A percentile compares a stretch with the other conserved stretches of the same genome.
These are phyloP conservation scores for Acer saccharum DNA, from an alignment of 345 rosid genomes.

Conservation along the genomic window DNA sequence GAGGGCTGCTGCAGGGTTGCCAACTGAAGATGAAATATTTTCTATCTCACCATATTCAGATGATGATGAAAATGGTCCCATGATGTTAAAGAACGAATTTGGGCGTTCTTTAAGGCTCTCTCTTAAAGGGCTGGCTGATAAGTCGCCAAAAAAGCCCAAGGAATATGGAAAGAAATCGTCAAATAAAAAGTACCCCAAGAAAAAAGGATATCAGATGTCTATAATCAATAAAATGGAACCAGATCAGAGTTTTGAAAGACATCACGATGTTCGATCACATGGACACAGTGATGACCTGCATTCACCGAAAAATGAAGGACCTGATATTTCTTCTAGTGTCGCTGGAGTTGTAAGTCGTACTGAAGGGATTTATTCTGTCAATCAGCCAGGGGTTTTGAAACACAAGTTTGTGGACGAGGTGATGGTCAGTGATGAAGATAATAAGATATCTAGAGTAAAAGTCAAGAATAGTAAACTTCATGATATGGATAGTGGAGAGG, in stretches of 20 bases:
- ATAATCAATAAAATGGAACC: conserved; percentile 39
- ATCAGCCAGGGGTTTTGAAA: conserved; percentile 58
- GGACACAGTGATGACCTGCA: conserved; percentile 43
- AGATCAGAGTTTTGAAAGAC: conserved; percentile 42
- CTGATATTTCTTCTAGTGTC: conserved; percentile 45
- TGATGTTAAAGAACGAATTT: conserved; percentile 43
- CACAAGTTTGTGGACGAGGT: conserved; percentile 79
- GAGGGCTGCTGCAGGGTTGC: conserved; percentile 95
- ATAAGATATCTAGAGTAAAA: conserved; percentile 54
- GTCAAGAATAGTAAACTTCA: conserved; percentile 62
- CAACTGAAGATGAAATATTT: conserved; percentile 89
- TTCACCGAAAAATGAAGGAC: conserved; percentile 46
- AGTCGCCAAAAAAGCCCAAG: conserved; percentile 84
- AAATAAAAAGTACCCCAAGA: conserved; percentile 58
- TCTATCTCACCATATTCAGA: conserved; percentile 83
- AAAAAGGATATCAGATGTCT: conserved; percentile 45
- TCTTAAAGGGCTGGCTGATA: conserved; percentile 73
- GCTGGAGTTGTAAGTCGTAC: conserved; percentile 51
- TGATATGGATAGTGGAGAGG: conserved; percentile 59
- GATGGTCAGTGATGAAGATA: conserved; percentile 70
- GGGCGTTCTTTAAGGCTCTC: conserved; percentile 83
- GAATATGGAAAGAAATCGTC: conserved; percentile 67
- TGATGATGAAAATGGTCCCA: conserved; percentile 85
- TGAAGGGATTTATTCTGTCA: conserved; percentile 48
- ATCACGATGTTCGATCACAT: conserved; percentile 39